A percentile compares a stretch with the other conserved stretches of the same genome.
phyloP scores from a whole-genome alignment of 768 basidiomycete species.

The Russula dissimulans region DNA sequence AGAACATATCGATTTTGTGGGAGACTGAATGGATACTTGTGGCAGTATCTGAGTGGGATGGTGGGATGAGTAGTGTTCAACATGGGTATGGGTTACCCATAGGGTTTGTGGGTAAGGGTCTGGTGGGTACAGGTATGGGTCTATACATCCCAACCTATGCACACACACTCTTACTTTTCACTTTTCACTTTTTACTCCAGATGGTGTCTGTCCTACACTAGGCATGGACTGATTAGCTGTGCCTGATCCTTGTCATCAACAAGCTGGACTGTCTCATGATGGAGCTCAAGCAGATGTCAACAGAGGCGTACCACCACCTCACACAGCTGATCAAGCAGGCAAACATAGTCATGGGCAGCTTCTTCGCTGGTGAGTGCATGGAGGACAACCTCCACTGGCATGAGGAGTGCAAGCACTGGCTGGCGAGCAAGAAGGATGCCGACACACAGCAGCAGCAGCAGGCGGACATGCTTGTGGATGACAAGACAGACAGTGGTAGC shows the following conservation, averaged over 20 bases:
- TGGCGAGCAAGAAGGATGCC: conserved; percentile 73
- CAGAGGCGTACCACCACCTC: conserved; percentile 94
- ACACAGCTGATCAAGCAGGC: conserved; percentile 90
- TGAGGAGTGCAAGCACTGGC: conserved; percentile 79
- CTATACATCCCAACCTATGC: no score
- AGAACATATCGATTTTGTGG: no score
- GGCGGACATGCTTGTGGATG: conserved; percentile 45
- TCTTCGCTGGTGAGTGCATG: conserved; percentile 94
- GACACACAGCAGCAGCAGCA: conserved; percentile 54
- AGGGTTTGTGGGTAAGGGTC: no score
- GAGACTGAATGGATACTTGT: no score
- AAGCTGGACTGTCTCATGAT: conserved; percentile 92
- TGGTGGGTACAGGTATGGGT: no score
- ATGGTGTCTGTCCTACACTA: conserved; percentile 93
- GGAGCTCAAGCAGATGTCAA: conserved; percentile 83
- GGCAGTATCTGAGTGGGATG: no score
- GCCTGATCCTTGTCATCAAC: conserved; percentile 92
- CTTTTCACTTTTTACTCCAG: conserved; percentile 32
- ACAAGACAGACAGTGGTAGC: conserved; percentile 46
- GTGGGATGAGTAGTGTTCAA: no score
- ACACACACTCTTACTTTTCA: not conserved
- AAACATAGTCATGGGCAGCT: conserved; percentile 95
- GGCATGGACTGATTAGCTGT: conserved; percentile 84
- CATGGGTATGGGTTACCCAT: no score
- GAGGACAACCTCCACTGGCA: conserved; percentile 92